Base-by-base conservation (phyloP, 129 eudicot species). In the Tagetes patula region DNA sequence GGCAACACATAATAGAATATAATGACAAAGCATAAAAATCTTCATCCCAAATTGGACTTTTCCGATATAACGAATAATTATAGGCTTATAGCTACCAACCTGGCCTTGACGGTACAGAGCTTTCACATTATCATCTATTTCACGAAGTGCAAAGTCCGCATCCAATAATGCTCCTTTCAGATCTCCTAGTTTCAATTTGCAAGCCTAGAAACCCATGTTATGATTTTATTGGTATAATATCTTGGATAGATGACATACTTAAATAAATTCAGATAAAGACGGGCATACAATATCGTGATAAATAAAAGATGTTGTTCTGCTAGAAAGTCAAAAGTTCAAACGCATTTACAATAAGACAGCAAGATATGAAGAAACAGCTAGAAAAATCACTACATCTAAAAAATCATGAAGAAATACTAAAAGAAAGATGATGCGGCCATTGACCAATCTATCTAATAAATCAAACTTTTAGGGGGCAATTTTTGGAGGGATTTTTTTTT, bases 31-130 rank as follows among this genome's bases (percentile, higher is more conserved):
- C 20, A 62, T 3, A 20, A 20, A 33, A 47, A 1, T 62, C 41
- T 6, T 56, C 38, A 56, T 40, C 67, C 53, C 41, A 75, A 30
- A 49, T 50, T n/a, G 43, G 41, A 40, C 70, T 4, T 37, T 9
- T 27, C 64, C 13, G 8, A 56, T 45, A 75, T 42, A 3, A 59
- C 3, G 5, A 34, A 56, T 5, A 76, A 48, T 39, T 42, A 68
- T 42, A 14, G n/a, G 54, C 50, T 39, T 42, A 68, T 42, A 14
- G n/a, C 54, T 55, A 84, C 79, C 4, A 74, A 93, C 98, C 97
- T 94, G 98, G 85, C 98, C 98, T 83, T 87, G 90, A 79, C 98
- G 97, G 60, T 50, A 94, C 61, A 80, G 83, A 75, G 96, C 96
- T 84, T 94, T 94, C 50, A 85, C 92, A 75, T 88, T 90, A 78